A percentile compares a stretch with the other conserved stretches of the same genome.
Evolutionary conservation across 257 asterid species (phyloP).

Genomic region (Cinchona pubescens): DNA sequence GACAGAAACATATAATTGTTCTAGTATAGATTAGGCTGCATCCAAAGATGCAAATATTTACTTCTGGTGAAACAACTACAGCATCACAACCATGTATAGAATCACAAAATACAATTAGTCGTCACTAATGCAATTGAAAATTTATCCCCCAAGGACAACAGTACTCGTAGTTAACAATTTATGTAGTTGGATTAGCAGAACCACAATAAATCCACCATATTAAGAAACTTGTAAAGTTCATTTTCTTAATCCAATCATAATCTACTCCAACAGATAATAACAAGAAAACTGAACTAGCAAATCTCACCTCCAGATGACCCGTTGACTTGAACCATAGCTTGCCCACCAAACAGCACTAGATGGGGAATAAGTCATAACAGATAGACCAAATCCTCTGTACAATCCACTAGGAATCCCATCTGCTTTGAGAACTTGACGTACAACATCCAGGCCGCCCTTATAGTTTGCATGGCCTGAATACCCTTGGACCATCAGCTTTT

Average conservation of each 20-base stretch:
- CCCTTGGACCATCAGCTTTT: slow-evolving; percentile 86
- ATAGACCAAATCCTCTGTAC: slow-evolving; percentile 93
- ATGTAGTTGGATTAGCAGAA: neutral
- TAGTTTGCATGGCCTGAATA: slow-evolving; percentile 74
- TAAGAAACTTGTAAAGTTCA: neutral
- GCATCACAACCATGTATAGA: neutral
- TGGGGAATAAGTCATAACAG: slow-evolving; percentile 88
- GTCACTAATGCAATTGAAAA: neutral
- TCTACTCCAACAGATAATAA: slow-evolving; percentile 4
- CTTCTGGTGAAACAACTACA: neutral
- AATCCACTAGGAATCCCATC: slow-evolving; percentile 93
- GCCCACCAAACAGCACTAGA: slow-evolving; percentile 99
- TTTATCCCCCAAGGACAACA: neutral
- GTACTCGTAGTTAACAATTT: neutral
- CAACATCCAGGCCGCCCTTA: slow-evolving; percentile 87
- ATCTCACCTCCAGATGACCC: slow-evolving; percentile 80
- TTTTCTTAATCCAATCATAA: neutral
- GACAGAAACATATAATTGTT: neutral
- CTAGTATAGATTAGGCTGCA: neutral
- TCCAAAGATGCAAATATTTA: neutral
- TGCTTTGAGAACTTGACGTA: slow-evolving; percentile 68
- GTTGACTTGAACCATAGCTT: slow-evolving; percentile 96
- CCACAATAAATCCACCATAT: neutral
- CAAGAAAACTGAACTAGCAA: slow-evolving; percentile 15
- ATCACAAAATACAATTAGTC: neutral